Evolutionary conservation across 2,329 filamentous ascomycete species (phyloP).

Genomic region (Ceratocystis cubensis): DNA sequence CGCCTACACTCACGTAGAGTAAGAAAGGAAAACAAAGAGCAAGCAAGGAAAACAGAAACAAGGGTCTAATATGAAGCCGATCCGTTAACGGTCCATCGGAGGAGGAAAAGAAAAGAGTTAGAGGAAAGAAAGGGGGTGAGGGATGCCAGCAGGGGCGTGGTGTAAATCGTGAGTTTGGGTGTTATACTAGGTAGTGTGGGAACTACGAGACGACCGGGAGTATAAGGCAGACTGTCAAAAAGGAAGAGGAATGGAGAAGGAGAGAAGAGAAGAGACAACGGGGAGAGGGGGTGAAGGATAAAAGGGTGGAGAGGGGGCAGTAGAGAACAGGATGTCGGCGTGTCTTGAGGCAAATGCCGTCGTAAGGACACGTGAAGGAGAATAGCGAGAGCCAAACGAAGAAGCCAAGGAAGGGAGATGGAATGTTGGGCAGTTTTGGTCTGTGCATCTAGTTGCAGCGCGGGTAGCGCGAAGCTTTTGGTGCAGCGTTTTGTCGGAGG

Average conservation of each 20-base stretch:
- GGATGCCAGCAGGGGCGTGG: too few species aligned
- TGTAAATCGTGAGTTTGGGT: too few species aligned
- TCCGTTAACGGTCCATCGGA: neutral
- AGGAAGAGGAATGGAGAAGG: neutral
- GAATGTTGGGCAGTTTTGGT: neutral
- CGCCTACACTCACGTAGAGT: too few species aligned
- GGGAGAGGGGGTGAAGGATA: neutral
- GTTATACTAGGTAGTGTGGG: neutral
- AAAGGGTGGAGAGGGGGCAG: neutral
- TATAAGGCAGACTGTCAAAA: neutral
- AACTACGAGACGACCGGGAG: neutral
- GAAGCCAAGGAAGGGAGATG: neutral
- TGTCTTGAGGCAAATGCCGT: neutral
- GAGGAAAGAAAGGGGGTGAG: too few species aligned
- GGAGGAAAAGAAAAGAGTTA: neutral
- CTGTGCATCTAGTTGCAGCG: neutral
- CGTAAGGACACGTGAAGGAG: neutral
- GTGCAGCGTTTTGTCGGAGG: too few species aligned
- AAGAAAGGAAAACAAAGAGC: neutral
- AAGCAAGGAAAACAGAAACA: neutral
- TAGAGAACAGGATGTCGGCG: neutral
- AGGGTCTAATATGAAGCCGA: constrained; percentile 3
- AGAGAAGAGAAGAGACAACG: neutral
- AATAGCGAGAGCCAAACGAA: neutral
- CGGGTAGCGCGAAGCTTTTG: too few species aligned